Conservation (phyloP, 2,329 filamentous ascomycete species). For the Emergomyces orientalis region DNA sequence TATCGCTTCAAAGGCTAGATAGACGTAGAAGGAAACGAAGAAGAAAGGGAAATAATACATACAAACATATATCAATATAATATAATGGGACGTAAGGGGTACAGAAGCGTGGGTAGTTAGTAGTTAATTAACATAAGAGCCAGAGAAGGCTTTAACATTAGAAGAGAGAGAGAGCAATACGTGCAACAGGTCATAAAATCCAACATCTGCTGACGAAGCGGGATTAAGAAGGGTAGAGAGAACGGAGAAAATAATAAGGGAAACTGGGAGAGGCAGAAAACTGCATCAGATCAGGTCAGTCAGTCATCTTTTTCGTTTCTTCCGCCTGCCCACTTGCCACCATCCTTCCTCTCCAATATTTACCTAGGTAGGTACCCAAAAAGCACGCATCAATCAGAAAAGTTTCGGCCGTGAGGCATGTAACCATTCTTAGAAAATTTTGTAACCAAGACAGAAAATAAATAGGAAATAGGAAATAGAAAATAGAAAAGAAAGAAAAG, state of each 20-base stretch:
- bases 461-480: conserved; percentile 15
- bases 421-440: conserved; percentile 18
- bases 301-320: background rate
- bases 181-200: background rate
- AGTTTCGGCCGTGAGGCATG: conserved; percentile 20
- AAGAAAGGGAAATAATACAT: background rate
- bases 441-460: conserved; percentile 8
- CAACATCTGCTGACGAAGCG: background rate
- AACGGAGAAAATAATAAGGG: background rate
- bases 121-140: background rate
- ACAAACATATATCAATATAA: background rate
- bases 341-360: background rate
- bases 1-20: background rate
- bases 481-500: conserved; percentile 13
- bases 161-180: background rate
- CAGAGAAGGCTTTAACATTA: background rate
- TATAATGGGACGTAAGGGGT: background rate
- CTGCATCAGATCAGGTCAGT: background rate
- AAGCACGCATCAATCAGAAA: conserved; percentile 6
- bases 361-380: background rate
- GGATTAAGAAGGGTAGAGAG: background rate
- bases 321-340: background rate
- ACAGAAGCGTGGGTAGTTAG: background rate
- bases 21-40: background rate
- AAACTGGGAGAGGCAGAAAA: background rate